phyloP scores from a whole-genome alignment of 257 asterid species.

The Solanum pinnatisectum region DNA sequence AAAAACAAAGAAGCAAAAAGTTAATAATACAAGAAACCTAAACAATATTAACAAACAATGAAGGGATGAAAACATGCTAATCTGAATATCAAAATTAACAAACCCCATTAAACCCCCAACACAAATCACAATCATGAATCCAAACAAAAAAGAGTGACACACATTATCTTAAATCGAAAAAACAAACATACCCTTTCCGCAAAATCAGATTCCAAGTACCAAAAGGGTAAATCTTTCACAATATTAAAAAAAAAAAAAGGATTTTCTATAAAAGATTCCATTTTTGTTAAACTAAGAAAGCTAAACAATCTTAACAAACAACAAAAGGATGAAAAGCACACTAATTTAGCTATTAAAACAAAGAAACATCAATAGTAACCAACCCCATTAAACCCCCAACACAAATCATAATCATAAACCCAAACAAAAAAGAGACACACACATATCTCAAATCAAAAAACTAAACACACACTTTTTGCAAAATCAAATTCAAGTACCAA shows the following conservation, averaged over 20 bases:
- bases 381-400: constrained; percentile 21
- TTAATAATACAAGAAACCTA: background rate
- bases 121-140: constrained; percentile 19
- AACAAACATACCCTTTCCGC: background rate
- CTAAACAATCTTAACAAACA: background rate
- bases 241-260: background rate
- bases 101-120: constrained; percentile 27
- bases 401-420: background rate
- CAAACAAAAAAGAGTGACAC: background rate
- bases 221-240: background rate
- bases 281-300: background rate
- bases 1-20: background rate
- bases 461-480: background rate
- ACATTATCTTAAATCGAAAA: background rate
- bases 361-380: constrained; percentile 35
- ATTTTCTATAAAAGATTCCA: background rate
- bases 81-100: background rate
- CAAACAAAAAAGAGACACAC: background rate
- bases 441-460: background rate
- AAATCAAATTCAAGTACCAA: background rate
- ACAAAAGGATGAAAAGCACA: background rate
- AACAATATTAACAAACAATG: background rate
- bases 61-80: constrained; percentile 1
- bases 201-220: background rate
- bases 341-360: constrained; percentile 27